Conservation (phyloP, 164 flowering plant species). For the Chimonanthus salicifolius region DNA sequence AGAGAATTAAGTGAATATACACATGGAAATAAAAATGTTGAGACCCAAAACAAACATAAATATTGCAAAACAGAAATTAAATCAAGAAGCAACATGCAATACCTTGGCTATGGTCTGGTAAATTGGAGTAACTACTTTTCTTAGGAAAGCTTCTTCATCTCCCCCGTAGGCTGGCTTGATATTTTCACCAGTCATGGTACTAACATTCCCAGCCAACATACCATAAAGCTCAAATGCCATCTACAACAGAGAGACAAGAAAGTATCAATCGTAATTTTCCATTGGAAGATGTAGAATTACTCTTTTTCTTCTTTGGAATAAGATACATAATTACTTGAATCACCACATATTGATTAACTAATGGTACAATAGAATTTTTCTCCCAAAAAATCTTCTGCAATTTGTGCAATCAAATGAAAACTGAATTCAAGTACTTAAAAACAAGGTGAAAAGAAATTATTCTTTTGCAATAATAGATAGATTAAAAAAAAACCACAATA, state of each 20-base stretch:
- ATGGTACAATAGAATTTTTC: too few relatives aligned
- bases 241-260: conserved; percentile 21
- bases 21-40: not conserved
- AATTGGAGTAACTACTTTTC: conserved; percentile 91
- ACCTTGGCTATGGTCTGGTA: conserved; percentile 87
- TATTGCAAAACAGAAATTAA: not conserved
- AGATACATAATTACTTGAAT: too few relatives aligned
- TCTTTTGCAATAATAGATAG: too few relatives aligned
- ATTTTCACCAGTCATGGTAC: conserved; percentile 96
- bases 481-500: too few relatives aligned
- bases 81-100: not conserved
- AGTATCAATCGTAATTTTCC: too few relatives aligned
- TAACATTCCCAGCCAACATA: conserved; percentile 98
- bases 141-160: conserved; percentile 85
- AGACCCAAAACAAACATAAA: not conserved
- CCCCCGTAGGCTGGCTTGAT: conserved; percentile 98
- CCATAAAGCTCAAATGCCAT: conserved; percentile 99
- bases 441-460: too few relatives aligned
- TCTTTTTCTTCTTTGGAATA: too few relatives aligned
- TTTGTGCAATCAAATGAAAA: too few relatives aligned
- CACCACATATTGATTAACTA: too few relatives aligned
- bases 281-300: too few relatives aligned
- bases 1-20: not conserved
- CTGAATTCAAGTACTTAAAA: too few relatives aligned
- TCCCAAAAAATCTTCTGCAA: too few relatives aligned